Conservation (phyloP, 139 green algal species). For the Ostreobium quekettii region DNA sequence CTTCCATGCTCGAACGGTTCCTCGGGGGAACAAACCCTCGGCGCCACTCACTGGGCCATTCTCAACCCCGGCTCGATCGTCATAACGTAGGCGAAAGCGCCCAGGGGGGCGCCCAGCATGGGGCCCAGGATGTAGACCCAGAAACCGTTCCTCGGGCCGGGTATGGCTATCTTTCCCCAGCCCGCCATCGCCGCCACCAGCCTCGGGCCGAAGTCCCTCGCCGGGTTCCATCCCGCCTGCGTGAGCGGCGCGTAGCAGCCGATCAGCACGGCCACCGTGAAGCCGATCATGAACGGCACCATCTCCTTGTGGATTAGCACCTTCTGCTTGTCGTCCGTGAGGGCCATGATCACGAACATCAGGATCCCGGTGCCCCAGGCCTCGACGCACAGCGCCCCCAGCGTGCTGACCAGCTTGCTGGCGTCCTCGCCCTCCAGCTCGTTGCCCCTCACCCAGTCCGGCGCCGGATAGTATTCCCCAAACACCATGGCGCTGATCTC, state of each 20-base stretch:
- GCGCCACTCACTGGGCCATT: no score
- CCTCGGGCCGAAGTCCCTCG: constrained; percentile 1
- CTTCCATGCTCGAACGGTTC: no score
- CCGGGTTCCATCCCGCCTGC: constrained; percentile 11
- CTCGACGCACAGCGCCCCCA: background rate
- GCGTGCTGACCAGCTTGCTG: background rate
- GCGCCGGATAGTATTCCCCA: constrained; percentile 11
- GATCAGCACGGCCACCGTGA: constrained; percentile 10
- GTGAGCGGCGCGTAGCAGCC: background rate
- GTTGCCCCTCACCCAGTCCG: background rate
- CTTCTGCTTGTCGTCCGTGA: constrained; percentile 6
- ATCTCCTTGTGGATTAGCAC: constrained; percentile 4
- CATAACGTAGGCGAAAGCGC: background rate
- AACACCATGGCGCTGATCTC: background rate
- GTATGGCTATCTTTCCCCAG: constrained; percentile 2
- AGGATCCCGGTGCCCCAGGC: constrained; percentile 11
- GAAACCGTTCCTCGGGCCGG: constrained; percentile 5
- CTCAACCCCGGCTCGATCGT: background rate
- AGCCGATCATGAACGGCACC: constrained; percentile 3
- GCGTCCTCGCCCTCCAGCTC: background rate
- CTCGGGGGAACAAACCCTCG: no score
- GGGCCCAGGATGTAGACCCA: constrained; percentile 12
- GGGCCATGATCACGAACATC: constrained; percentile 4
- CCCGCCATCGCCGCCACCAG: constrained; percentile 4
- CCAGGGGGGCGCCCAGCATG: constrained; percentile 3